These are phyloP conservation scores for Aspergillus baeticus DNA, from an alignment of 495 filamentous ascomycete genomes.

Conservation along the genomic window DNA sequence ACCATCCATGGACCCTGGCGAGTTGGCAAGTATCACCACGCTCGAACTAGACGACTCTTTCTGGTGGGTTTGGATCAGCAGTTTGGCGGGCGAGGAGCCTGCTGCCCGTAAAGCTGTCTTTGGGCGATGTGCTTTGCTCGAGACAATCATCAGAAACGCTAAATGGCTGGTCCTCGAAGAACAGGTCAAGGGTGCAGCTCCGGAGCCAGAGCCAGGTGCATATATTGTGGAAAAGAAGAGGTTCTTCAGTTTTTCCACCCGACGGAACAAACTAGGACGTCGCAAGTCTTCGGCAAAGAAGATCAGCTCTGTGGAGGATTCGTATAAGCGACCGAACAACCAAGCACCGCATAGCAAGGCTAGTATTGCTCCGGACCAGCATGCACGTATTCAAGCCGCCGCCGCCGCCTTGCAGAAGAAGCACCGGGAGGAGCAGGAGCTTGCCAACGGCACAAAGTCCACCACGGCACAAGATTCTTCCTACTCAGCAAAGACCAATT, in stretches of 20 bases:
- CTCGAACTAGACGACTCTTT: conserved; percentile 94
- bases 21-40: conserved; percentile 84
- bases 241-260: conserved; percentile 80
- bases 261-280: conserved; percentile 60
- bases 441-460: conserved; percentile 32
- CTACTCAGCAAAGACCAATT: conserved; percentile 76
- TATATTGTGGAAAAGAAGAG: conserved; percentile 94
- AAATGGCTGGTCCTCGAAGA: conserved; percentile 96
- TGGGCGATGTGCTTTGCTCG: conserved; percentile 87
- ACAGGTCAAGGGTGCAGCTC: conserved; percentile 90
- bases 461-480: conserved; percentile 39
- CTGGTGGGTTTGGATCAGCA: conserved; percentile 99
- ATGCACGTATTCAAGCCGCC: conserved; percentile 87
- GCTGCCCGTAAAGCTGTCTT: conserved; percentile 84
- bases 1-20: conserved; percentile 76
- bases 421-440: conserved; percentile 58
- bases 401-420: conserved; percentile 75
- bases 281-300: conserved; percentile 66
- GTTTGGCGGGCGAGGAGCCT: conserved; percentile 87
- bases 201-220: conserved; percentile 77
- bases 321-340: conserved; percentile 47
- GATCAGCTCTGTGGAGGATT: conserved; percentile 46
- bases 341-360: conserved; percentile 69
- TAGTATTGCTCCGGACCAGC: conserved; percentile 88
- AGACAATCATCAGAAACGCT: conserved; percentile 77